A percentile compares a stretch with the other conserved stretches of the same genome.
Evolutionary conservation across 805 yeast genomes (phyloP).

Genomic region (Candida lessepsii): DNA sequence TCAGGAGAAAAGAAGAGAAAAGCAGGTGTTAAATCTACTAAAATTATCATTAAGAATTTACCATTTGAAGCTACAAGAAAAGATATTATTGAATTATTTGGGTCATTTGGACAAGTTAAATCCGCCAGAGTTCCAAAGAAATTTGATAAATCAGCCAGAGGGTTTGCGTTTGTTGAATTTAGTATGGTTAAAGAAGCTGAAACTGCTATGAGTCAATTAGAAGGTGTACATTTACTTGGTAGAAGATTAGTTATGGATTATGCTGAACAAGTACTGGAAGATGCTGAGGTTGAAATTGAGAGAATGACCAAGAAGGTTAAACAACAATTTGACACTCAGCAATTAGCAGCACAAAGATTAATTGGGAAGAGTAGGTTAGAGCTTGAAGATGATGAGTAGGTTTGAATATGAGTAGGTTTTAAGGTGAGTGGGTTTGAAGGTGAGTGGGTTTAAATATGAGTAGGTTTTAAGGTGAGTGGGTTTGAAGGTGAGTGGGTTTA

Average conservation of each 20-base stretch:
- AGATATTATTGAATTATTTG: slow-evolving; percentile 88
- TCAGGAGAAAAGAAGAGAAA: slow-evolving; percentile 40
- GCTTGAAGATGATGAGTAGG: slow-evolving; percentile 49
- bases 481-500: background rate
- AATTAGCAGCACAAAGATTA: slow-evolving; percentile 65
- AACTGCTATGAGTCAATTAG: slow-evolving; percentile 86
- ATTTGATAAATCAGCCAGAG: slow-evolving; percentile 91
- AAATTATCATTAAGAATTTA: slow-evolving; percentile 91
- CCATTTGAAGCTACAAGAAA: slow-evolving; percentile 95
- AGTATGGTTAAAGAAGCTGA: slow-evolving; percentile 85
- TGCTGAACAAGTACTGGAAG: slow-evolving; percentile 77
- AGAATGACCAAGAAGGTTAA: slow-evolving; percentile 84
- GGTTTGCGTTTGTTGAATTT: slow-evolving; percentile 97
- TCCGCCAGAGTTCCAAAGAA: slow-evolving; percentile 96
- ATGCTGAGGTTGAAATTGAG: slow-evolving; percentile 88
- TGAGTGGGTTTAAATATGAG: background rate
- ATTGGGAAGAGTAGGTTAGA: slow-evolving; percentile 71
- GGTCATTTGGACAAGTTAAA: slow-evolving; percentile 91
- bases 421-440: background rate
- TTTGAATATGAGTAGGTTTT: background rate
- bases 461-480: background rate
- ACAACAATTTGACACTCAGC: slow-evolving; percentile 75
- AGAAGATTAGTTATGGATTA: slow-evolving; percentile 91
- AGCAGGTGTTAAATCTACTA: slow-evolving; percentile 46
- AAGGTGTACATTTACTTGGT: slow-evolving; percentile 95